phyloP scores from a whole-genome alignment of 768 basidiomycete genomes.

The Cyathus striatus region DNA sequence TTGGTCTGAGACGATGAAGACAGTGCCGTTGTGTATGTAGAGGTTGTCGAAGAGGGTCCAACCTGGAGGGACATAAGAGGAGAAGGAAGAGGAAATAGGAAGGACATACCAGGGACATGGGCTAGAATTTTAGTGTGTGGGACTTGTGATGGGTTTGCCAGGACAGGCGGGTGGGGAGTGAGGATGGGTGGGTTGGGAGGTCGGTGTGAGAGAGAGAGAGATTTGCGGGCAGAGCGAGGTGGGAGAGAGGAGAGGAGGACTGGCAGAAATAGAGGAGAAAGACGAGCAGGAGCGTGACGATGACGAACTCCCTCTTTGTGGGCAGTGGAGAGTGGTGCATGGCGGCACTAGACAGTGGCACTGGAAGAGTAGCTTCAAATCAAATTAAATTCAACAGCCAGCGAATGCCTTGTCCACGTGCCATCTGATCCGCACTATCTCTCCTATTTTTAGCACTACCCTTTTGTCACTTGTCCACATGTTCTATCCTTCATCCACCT shows the following conservation, averaged over 20 bases:
- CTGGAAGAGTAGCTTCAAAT: neutral
- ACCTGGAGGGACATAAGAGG: conserved; percentile 37
- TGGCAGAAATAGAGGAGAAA: conserved; percentile 41
- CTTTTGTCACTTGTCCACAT: too few species aligned
- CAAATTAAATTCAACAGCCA: too few species aligned
- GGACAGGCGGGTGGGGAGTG: conserved; percentile 23
- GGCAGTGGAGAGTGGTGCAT: conserved; percentile 39
- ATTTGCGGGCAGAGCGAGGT: conserved; percentile 5
- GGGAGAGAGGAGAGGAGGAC: conserved; percentile 13
- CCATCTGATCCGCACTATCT: too few species aligned
- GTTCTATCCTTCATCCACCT: too few species aligned
- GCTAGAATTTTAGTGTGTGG: conserved; percentile 64
- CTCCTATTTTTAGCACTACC: too few species aligned
- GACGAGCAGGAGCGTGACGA: conserved; percentile 45
- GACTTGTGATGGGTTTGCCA: conserved; percentile 33
- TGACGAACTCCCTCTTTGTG: conserved; percentile 48
- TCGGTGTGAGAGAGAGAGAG: conserved; percentile 4
- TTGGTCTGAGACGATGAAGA: conserved; percentile 76
- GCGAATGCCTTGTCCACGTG: too few species aligned
- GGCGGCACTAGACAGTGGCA: conserved; percentile 6
- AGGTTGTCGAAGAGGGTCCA: conserved; percentile 89
- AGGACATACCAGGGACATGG: conserved; percentile 65
- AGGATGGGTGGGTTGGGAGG: conserved; percentile 10
- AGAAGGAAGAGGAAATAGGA: conserved; percentile 1
- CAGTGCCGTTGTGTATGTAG: conserved; percentile 76